Evolutionary conservation across 1,284 basidiomycete species (phyloP).

Genomic region (Rhodotorula mucilaginosa): DNA sequence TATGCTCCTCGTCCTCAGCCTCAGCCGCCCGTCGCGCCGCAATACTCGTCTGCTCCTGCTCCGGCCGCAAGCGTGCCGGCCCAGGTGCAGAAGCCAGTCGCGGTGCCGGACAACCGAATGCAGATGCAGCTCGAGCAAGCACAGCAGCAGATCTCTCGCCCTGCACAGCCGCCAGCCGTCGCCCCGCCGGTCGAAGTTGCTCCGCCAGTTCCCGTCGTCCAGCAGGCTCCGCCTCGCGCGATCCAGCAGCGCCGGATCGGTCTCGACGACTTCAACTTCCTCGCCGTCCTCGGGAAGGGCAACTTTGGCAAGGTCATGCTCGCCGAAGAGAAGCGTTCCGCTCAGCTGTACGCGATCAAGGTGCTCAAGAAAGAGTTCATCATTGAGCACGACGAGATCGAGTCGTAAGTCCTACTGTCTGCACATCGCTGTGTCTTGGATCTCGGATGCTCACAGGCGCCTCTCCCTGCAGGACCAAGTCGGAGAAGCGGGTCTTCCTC

Average conservation of each 20-base stretch:
- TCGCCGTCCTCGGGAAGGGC: conserved; percentile 97
- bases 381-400: conserved; percentile 99
- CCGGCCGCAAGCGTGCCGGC: too few relatives aligned
- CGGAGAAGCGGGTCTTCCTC: conserved; percentile 97
- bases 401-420: conserved; percentile 64
- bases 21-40: conserved; percentile 32
- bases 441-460: conserved; percentile 5
- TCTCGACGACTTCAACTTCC: conserved; percentile 98
- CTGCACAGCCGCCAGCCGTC: conserved; percentile 27
- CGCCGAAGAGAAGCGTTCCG: conserved; percentile 93
- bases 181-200: background rate
- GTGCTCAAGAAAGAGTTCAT: conserved; percentile 99
- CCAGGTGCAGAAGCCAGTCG: too few relatives aligned
- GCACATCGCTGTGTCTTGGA: background rate
- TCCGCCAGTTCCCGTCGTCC: conserved; percentile 26
- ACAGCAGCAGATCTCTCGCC: conserved; percentile 31
- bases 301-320: conserved; percentile 99
- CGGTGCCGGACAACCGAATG: too few relatives aligned
- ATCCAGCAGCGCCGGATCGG: conserved; percentile 64
- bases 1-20: conserved; percentile 21
- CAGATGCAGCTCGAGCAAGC: conserved; percentile 11
- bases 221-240: conserved; percentile 28
- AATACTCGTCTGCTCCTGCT: background rate
- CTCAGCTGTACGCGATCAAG: conserved; percentile 94
- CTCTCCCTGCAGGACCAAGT: conserved; percentile 73